These are phyloP conservation scores for Dioszegia hungarica DNA, from an alignment of 768 basidiomycete species.

Conservation along the genomic window DNA sequence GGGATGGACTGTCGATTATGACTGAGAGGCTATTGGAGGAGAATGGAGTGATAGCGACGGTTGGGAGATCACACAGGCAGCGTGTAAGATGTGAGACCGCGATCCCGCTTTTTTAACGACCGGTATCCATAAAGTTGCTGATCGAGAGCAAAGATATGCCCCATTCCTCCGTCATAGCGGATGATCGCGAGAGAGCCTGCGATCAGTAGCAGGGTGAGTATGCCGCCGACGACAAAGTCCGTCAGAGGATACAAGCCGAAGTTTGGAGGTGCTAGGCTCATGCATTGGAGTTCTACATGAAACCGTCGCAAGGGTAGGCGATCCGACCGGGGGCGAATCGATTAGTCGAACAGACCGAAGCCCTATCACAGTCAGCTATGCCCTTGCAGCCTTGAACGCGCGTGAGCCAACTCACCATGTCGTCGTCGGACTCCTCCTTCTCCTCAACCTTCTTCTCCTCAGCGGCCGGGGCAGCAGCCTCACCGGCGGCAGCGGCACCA, in stretches of 20 bases:
- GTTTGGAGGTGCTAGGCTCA: background rate
- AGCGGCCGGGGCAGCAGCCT: conserved; percentile 60
- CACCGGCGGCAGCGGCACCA: conserved; percentile 60
- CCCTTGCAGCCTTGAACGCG: background rate
- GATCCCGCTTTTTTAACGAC: too few relatives aligned
- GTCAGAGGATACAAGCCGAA: background rate
- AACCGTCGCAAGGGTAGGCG: background rate
- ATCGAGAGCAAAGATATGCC: too few relatives aligned
- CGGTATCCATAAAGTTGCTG: too few relatives aligned
- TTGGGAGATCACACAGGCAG: too few relatives aligned
- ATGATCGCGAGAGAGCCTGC: too few relatives aligned
- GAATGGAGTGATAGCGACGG: too few relatives aligned
- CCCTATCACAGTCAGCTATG: conserved; percentile 53
- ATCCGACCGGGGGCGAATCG: conserved; percentile 14
- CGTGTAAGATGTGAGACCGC: too few relatives aligned
- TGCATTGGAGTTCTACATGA: conserved; percentile 8
- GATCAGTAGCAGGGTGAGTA: too few relatives aligned
- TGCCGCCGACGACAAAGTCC: too few relatives aligned
- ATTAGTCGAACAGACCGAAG: conserved; percentile 91
- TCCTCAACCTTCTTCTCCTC: conserved; percentile 70
- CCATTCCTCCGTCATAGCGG: too few relatives aligned
- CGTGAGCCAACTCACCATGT: conserved; percentile 40
- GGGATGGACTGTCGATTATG: too few relatives aligned
- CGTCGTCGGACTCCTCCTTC: conserved; percentile 48
- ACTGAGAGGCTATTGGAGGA: too few relatives aligned